Conservation (phyloP, 202 grass and related monocot genomes). For the Schoenoplectus triqueter region DNA sequence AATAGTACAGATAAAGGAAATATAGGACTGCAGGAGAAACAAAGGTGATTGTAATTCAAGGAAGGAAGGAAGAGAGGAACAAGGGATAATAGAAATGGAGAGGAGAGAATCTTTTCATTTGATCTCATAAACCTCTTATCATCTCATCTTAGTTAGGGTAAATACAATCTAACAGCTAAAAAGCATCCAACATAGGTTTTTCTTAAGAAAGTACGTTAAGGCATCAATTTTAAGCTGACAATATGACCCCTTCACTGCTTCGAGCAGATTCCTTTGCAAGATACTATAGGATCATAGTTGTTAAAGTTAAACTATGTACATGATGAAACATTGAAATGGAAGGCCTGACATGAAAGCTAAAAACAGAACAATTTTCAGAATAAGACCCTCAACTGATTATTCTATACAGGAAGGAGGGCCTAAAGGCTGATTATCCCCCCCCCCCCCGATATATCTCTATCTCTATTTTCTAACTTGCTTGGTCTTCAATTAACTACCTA, state of each 20-base stretch:
- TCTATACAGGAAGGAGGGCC: neutral
- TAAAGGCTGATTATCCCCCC: neutral
- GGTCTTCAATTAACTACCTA: neutral
- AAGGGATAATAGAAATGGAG: neutral
- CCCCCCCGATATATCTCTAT: neutral
- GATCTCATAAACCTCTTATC: neutral
- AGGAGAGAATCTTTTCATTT: neutral
- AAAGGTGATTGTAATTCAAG: neutral
- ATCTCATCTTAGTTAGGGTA: neutral
- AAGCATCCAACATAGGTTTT: neutral
- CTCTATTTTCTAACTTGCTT: neutral
- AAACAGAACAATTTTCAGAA: neutral
- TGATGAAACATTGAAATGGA: neutral
- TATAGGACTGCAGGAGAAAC: neutral
- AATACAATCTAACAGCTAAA: neutral
- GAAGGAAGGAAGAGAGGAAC: neutral
- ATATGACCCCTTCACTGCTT: conserved; percentile 2
- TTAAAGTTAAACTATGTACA: neutral
- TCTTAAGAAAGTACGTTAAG: neutral
- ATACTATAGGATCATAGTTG: neutral
- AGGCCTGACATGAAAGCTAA: neutral
- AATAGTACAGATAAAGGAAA: too few species aligned
- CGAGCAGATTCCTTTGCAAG: neutral
- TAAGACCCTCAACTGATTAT: neutral
- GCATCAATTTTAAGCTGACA: neutral